Evolutionary conservation across 768 basidiomycete genomes (phyloP).

Genomic region (Mycena olivaceomarginata): DNA sequence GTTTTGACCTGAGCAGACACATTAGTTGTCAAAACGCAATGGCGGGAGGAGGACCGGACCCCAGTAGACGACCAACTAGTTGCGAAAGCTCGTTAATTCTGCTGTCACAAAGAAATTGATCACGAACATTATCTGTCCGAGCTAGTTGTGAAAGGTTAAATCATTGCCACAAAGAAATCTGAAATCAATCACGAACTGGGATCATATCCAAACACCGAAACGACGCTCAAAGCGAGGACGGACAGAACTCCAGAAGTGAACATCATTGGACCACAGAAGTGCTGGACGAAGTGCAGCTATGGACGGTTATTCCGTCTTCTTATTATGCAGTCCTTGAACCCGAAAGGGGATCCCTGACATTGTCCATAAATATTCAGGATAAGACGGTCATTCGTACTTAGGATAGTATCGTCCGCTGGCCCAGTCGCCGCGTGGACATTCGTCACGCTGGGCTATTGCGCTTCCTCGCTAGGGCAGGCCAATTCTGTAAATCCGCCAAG

Average conservation of each 20-base stretch:
- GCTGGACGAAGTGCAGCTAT: constrained; percentile 20
- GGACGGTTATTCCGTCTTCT: constrained; percentile 16
- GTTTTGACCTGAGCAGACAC: constrained; percentile 67
- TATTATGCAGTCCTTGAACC: constrained; percentile 29
- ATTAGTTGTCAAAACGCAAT: background rate
- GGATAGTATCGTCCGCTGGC: background rate
- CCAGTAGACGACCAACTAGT: constrained; percentile 44
- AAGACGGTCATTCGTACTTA: background rate
- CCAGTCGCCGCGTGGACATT: constrained; percentile 30
- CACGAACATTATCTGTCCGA: background rate
- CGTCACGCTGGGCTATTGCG: constrained; percentile 31
- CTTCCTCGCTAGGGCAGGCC: constrained; percentile 16
- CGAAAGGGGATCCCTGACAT: constrained; percentile 22
- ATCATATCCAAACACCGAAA: constrained; percentile 37
- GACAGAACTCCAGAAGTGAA: constrained; percentile 35
- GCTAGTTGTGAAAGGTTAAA: constrained; percentile 17
- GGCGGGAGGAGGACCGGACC: constrained; percentile 13
- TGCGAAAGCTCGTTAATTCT: background rate
- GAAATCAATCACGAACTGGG: constrained; percentile 29
- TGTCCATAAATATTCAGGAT: constrained; percentile 16
- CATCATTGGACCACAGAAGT: constrained; percentile 25
- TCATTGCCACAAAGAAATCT: background rate
- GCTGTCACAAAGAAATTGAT: no score
- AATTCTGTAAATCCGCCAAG: background rate
- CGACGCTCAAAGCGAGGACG: constrained; percentile 35